Evolutionary conservation across 23 red algal genomes (phyloP).

Genomic region (Gracilariopsis chorda): DNA sequence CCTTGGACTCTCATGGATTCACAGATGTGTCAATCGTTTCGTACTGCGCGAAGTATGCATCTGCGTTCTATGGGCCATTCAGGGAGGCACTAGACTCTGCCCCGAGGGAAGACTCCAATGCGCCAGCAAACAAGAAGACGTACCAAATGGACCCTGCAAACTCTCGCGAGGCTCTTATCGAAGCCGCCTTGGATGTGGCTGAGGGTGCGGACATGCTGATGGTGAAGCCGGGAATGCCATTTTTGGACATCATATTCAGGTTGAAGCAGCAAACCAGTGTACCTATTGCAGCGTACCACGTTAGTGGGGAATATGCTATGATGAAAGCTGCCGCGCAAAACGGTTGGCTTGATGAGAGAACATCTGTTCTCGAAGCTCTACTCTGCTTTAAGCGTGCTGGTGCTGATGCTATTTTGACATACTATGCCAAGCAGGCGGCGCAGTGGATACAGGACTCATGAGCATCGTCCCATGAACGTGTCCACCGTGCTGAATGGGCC

Average conservation of each 20-base stretch:
- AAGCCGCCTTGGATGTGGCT: constrained; percentile 79
- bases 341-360: constrained; percentile 96
- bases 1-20: constrained; percentile 85
- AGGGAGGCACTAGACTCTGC: constrained; percentile 94
- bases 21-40: constrained; percentile 94
- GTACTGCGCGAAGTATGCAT: constrained; percentile 98
- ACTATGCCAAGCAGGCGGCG: constrained; percentile 94
- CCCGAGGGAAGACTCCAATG: constrained; percentile 71
- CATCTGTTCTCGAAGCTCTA: constrained; percentile 83
- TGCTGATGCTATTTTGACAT: constrained; percentile 97
- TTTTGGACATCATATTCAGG: constrained; percentile 89
- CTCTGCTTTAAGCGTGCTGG: constrained; percentile 94
- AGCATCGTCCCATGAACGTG: background rate
- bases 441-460: constrained; percentile 81
- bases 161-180: constrained; percentile 70
- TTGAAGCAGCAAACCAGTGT: constrained; percentile 62
- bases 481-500: too few relatives aligned
- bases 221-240: constrained; percentile 98
- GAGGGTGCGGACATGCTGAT: constrained; percentile 99
- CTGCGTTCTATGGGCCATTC: constrained; percentile 97
- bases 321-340: constrained; percentile 95
- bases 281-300: constrained; percentile 95
- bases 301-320: constrained; percentile 98
- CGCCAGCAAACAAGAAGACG: constrained; percentile 93
- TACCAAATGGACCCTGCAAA: constrained; percentile 99